phyloP scores from a whole-genome alignment of 23 red algal genomes.

The Porphyridium purpureum region DNA sequence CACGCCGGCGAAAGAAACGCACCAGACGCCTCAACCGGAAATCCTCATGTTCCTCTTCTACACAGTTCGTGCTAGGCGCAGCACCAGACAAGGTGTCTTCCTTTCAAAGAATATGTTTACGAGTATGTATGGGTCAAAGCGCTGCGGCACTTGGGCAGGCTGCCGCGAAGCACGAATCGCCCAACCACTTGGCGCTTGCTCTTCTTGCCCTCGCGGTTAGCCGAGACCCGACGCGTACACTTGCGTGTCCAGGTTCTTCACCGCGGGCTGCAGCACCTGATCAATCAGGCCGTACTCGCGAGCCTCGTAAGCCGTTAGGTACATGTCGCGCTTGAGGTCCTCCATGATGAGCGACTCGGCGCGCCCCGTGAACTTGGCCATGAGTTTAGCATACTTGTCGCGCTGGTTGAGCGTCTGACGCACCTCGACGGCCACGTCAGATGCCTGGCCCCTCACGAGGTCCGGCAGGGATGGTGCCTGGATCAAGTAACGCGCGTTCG shows the following conservation, averaged over 20 bases:
- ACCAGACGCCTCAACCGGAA: no score
- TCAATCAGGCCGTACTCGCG: slow-evolving; percentile 91
- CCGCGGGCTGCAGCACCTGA: slow-evolving; percentile 52
- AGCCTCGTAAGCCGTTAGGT: slow-evolving; percentile 89
- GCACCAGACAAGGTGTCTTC: no score
- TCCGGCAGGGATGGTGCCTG: slow-evolving; percentile 69
- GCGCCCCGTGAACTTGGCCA: slow-evolving; percentile 55
- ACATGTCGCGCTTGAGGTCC: slow-evolving; percentile 71
- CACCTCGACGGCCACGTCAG: slow-evolving; percentile 77
- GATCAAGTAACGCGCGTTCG: slow-evolving; percentile 83
- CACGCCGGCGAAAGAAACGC: no score
- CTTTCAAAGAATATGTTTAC: no score
- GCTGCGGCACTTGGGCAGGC: no score
- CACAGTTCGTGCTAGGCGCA: no score
- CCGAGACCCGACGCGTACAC: slow-evolving; percentile 35
- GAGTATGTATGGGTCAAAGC: no score
- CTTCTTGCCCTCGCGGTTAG: slow-evolving; percentile 2
- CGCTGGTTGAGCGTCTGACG: slow-evolving; percentile 63
- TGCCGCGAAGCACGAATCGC: no score
- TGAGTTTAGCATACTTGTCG: slow-evolving; percentile 44
- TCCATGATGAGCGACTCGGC: slow-evolving; percentile 36
- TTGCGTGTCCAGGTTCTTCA: slow-evolving; percentile 38
- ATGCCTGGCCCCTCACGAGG: slow-evolving; percentile 52
- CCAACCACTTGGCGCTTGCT: no score
- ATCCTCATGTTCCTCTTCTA: no score